Percentiles rank a stretch among this genome's conserved stretches.
These are phyloP conservation scores for Euphorbia peplus DNA, from an alignment of 345 rosid species.

Conservation along the genomic window DNA sequence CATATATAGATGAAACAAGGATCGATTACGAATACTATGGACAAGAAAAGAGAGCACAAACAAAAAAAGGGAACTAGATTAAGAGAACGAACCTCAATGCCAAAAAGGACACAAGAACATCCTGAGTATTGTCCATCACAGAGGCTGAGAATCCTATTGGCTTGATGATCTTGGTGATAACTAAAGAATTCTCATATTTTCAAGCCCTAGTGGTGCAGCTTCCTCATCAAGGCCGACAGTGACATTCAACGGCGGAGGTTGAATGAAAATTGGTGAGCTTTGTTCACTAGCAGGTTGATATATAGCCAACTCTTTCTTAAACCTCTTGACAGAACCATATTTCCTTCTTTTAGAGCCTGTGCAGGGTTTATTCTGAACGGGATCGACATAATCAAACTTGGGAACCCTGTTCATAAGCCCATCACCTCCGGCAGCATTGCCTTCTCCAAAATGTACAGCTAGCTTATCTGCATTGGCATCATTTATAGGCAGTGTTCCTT, in stretches of 20 bases:
- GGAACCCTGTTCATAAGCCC: conserved; percentile 45
- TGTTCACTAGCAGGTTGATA: conserved; percentile 31
- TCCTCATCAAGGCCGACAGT: conserved; percentile 41
- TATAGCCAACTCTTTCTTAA: conserved; percentile 56
- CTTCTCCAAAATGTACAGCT: conserved; percentile 44
- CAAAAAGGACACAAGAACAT: conserved; percentile 66
- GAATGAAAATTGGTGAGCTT: conserved; percentile 28
- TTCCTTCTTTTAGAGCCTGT: conserved; percentile 87
- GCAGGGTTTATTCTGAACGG: conserved; percentile 49
- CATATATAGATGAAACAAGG: background rate
- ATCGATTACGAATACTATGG: background rate
- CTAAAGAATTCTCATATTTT: conserved; percentile 46
- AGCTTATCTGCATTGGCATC: conserved; percentile 43
- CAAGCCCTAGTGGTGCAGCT: conserved; percentile 40
- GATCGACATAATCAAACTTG: conserved; percentile 43
- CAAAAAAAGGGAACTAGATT: background rate
- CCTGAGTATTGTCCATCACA: conserved; percentile 52
- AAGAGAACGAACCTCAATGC: conserved; percentile 68
- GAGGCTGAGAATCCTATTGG: conserved; percentile 70
- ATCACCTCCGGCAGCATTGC: conserved; percentile 43
- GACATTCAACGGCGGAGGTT: conserved; percentile 37
- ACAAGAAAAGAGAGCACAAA: too few relatives aligned
- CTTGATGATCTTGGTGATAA: conserved; percentile 63
- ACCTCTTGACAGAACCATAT: conserved; percentile 92
- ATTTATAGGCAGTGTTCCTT: conserved; percentile 45